phyloP scores from a whole-genome alignment of 2,329 filamentous ascomycete species.

The Gnomoniopsis smithogilvyi region DNA sequence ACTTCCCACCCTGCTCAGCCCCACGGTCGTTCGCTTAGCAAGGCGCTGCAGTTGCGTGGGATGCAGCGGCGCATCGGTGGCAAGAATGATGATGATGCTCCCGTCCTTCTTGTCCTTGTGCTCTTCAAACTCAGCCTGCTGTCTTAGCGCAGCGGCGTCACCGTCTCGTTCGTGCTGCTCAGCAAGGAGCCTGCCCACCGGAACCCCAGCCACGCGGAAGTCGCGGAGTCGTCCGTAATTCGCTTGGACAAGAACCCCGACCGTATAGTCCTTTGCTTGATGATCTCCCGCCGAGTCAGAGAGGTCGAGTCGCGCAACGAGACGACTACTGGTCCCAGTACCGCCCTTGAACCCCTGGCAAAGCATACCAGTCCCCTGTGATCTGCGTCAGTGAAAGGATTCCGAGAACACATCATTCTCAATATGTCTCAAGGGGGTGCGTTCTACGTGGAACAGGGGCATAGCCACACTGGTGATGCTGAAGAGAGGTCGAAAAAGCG shows the following conservation, averaged over 20 bases:
- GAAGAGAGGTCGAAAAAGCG: no score
- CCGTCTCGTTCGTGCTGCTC: conserved; percentile 33
- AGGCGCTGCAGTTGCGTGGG: conserved; percentile 34
- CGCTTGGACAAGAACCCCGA: conserved; percentile 61
- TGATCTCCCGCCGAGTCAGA: conserved; percentile 26
- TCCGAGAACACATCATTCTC: no score
- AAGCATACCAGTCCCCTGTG: conserved; percentile 55
- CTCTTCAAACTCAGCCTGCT: conserved; percentile 25
- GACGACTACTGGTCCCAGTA: conserved; percentile 58
- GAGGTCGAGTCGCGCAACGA: conserved; percentile 44
- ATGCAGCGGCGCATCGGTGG: conserved; percentile 40
- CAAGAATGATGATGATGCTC: conserved; percentile 57
- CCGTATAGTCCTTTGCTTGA: conserved; percentile 44
- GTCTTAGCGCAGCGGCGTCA: conserved; percentile 23
- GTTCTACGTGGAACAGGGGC: no score
- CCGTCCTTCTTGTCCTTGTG: conserved; percentile 55
- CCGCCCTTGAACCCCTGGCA: conserved; percentile 66
- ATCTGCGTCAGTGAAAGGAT: no score
- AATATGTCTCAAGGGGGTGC: no score
- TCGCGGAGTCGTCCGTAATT: conserved; percentile 60
- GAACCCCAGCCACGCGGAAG: conserved; percentile 57
- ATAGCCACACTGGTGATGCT: no score
- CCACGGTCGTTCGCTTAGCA: conserved; percentile 46
- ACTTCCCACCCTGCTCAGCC: conserved; percentile 58
- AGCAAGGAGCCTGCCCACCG: conserved; percentile 55